A percentile compares a stretch with the other conserved stretches of the same genome.
These are phyloP conservation scores for Discostella pseudostelligera DNA, from an alignment of 108 stramenopile species.

Conservation along the genomic window DNA sequence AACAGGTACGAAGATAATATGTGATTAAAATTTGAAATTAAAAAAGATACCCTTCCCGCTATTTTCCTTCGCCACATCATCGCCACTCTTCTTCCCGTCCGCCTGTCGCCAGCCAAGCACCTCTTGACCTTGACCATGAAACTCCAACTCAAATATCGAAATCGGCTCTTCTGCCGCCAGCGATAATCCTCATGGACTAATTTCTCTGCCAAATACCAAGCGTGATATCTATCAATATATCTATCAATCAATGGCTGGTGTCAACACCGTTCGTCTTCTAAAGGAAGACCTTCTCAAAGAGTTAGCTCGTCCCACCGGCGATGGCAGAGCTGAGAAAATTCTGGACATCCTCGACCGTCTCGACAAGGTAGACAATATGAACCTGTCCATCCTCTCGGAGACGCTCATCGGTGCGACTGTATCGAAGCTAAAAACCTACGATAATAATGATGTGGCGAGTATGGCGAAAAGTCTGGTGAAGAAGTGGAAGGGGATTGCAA, in stretches of 20 bases:
- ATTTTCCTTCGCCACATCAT: too few relatives aligned
- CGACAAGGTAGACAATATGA: conserved; percentile 56
- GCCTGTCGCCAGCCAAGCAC: too few relatives aligned
- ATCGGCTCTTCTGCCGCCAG: too few relatives aligned
- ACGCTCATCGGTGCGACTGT: conserved; percentile 84
- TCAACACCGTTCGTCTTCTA: conserved; percentile 59
- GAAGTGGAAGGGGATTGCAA: conserved; percentile 88
- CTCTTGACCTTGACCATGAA: too few relatives aligned
- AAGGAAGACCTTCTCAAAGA: conserved; percentile 75
- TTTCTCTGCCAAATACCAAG: too few relatives aligned
- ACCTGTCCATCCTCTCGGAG: conserved; percentile 66
- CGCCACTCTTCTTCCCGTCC: too few relatives aligned
- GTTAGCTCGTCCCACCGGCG: conserved; percentile 39
- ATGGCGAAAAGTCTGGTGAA: conserved; percentile 73
- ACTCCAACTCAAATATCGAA: neutral
- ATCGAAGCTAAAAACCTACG: conserved; percentile 72
- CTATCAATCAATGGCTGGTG: conserved; percentile 3
- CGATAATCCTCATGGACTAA: neutral
- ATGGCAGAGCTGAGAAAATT: conserved; percentile 60
- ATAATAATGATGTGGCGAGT: conserved; percentile 41
- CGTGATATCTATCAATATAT: too few relatives aligned
- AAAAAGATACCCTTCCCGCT: too few relatives aligned
- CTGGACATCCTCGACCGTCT: conserved; percentile 75
- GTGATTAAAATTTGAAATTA: too few relatives aligned
- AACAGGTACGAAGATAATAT: too few relatives aligned